Conservation (phyloP, 2,329 filamentous ascomycete species). For the Fusarium torulosum region DNA sequence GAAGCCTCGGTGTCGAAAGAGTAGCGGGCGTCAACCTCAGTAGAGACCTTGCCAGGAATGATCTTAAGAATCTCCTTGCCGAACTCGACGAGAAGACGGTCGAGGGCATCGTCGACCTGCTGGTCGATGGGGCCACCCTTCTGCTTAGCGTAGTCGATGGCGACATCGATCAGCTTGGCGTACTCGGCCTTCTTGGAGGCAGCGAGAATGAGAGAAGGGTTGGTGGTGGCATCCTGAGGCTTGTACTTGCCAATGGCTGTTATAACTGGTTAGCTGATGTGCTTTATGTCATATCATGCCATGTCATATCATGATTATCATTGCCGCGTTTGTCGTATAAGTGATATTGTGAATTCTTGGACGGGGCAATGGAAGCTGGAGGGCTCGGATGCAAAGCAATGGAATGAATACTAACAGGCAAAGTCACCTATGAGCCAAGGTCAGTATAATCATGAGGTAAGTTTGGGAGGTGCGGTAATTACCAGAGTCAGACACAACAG, state of each 20-base stretch:
- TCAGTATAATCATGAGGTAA: constrained; percentile 47
- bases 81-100: constrained; percentile 96
- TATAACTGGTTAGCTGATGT: constrained; percentile 43
- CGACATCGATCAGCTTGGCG: constrained; percentile 87
- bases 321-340: constrained; percentile 12
- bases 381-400: constrained; percentile 17
- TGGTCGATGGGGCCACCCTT: constrained; percentile 76
- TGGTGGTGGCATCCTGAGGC: constrained; percentile 99
- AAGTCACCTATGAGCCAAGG: constrained; percentile 73
- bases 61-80: constrained; percentile 97
- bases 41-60: constrained; percentile 98
- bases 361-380: constrained; percentile 9
- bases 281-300: constrained; percentile 27
- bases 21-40: constrained; percentile 95
- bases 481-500: constrained; percentile 97
- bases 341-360: constrained; percentile 4
- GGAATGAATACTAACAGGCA: constrained; percentile 70
- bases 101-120: constrained; percentile 90
- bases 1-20: constrained; percentile 95
- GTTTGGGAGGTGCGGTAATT: constrained; percentile 57
- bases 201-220: constrained; percentile 97
- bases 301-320: constrained; percentile 25
- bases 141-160: constrained; percentile 87
- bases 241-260: constrained; percentile 99
- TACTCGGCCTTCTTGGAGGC: constrained; percentile 99